phyloP scores from a whole-genome alignment of 345 rosid species.

The Brassica nigra region DNA sequence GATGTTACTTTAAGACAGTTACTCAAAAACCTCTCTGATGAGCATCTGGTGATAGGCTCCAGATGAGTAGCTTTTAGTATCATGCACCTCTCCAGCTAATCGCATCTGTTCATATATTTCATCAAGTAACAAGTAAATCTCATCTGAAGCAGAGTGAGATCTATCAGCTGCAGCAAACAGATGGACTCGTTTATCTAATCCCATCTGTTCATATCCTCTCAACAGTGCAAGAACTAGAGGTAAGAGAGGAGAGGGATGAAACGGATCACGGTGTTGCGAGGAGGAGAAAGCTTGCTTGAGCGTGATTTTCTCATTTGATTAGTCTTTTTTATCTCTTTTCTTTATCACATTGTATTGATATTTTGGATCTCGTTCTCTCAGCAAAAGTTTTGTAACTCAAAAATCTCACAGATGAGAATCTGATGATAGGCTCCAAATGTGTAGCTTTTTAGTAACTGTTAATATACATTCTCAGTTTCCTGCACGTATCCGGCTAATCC shows the following conservation, averaged over 20 bases:
- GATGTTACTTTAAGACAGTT: too few species aligned
- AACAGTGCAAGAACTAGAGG: too few species aligned
- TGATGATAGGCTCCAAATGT: neutral
- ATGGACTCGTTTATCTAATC: conserved; percentile 46
- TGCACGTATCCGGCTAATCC: conserved; percentile 41
- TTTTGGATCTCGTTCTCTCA: too few species aligned
- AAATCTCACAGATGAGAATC: neutral
- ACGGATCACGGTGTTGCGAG: too few species aligned
- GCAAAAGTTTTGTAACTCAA: neutral
- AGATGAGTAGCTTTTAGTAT: neutral
- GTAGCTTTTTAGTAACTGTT: conserved; percentile 15
- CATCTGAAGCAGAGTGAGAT: conserved; percentile 52
- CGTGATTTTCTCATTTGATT: too few species aligned
- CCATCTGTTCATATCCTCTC: too few species aligned
- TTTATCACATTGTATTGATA: too few species aligned
- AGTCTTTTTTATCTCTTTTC: too few species aligned
- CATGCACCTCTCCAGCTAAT: conserved; percentile 35
- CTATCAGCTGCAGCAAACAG: conserved; percentile 68
- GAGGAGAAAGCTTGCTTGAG: too few species aligned
- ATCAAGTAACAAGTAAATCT: conserved; percentile 50
- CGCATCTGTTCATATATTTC: conserved; percentile 59
- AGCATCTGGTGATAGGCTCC: conserved; percentile 2
- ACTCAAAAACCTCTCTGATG: too few species aligned
- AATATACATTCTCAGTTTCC: conserved; percentile 24
- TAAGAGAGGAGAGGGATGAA: too few species aligned